Conservation (phyloP, 805 yeast genomes). For the Yarrowia keelungensis region DNA sequence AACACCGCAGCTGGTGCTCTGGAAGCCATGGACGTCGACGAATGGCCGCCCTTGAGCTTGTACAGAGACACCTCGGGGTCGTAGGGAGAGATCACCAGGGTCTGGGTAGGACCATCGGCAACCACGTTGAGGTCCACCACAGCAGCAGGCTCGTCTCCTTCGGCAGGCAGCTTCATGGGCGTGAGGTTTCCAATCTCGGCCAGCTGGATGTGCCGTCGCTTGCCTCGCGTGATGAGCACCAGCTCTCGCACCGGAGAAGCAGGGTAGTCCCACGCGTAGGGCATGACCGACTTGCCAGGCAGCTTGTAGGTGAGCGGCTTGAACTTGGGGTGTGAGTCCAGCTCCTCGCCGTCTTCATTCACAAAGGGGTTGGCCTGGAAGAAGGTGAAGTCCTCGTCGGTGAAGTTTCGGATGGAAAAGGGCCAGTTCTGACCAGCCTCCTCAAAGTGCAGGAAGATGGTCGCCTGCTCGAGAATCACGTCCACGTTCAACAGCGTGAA, state of each 20-base stretch:
- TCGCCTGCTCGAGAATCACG: slow-evolving; percentile 77
- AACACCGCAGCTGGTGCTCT: slow-evolving; percentile 42
- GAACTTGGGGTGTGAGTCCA: slow-evolving; percentile 61
- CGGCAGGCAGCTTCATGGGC: slow-evolving; percentile 77
- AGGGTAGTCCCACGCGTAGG: slow-evolving; percentile 97
- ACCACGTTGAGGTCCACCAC: slow-evolving; percentile 89
- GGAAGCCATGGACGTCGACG: slow-evolving; percentile 41
- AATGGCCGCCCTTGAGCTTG: slow-evolving; percentile 54
- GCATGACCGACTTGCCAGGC: slow-evolving; percentile 94
- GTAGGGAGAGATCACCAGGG: slow-evolving; percentile 81
- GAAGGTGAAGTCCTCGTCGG: slow-evolving; percentile 82
- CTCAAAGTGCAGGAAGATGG: slow-evolving; percentile 75
- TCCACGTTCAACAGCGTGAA: slow-evolving; percentile 76
- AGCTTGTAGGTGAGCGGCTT: slow-evolving; percentile 80
- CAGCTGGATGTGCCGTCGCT: slow-evolving; percentile 78
- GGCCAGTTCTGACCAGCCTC: slow-evolving; percentile 87
- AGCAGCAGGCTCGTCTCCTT: slow-evolving; percentile 51
- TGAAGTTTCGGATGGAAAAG: slow-evolving; percentile 85
- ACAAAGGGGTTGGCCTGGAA: slow-evolving; percentile 82
- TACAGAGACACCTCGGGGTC: slow-evolving; percentile 80
- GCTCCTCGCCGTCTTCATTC: slow-evolving; percentile 68
- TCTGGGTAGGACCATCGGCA: slow-evolving; percentile 95
- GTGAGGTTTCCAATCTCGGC: slow-evolving; percentile 92
- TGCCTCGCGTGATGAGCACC: slow-evolving; percentile 70
- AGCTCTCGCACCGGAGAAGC: slow-evolving; percentile 86